A percentile compares a stretch with the other conserved stretches of the same genome.
Conservation (phyloP, 805 yeast genomes). For the Saturnispora halmiae region DNA sequence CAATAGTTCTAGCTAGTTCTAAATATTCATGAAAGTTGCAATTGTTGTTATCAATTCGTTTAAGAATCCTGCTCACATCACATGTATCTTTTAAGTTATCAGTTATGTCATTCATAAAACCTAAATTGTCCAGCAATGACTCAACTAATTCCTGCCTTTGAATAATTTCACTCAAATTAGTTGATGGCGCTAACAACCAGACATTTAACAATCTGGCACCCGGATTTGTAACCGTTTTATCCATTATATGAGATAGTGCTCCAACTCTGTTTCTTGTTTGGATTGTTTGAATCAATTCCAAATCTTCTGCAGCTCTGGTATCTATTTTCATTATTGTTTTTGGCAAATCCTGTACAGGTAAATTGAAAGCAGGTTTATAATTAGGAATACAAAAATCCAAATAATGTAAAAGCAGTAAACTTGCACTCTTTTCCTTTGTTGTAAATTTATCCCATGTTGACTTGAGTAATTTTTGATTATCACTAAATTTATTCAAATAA, state of each 20-base stretch:
- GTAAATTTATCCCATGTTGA: constrained; percentile 29
- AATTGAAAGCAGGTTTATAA: constrained; percentile 48
- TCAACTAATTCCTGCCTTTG: constrained; percentile 46
- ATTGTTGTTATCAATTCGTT: constrained; percentile 39
- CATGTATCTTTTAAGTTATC: constrained; percentile 36
- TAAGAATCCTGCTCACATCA: constrained; percentile 53
- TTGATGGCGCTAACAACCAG: constrained; percentile 78
- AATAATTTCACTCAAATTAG: constrained; percentile 45
- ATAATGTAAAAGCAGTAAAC: constrained; percentile 58
- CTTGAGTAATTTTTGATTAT: constrained; percentile 20
- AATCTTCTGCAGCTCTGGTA: constrained; percentile 63
- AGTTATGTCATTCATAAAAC: constrained; percentile 27
- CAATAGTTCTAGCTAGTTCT: constrained; percentile 24
- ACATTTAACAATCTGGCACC: constrained; percentile 73
- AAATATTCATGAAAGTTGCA: constrained; percentile 26
- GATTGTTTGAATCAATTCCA: constrained; percentile 58
- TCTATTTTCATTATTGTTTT: constrained; percentile 65
- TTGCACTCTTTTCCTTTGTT: constrained; percentile 47
- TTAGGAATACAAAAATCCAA: constrained; percentile 67
- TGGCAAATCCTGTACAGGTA: constrained; percentile 53
- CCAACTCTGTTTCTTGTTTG: constrained; percentile 54
- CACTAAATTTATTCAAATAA: constrained; percentile 35
- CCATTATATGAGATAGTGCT: constrained; percentile 59
- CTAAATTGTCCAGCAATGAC: constrained; percentile 29
- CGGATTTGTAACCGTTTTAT: constrained; percentile 67